A percentile compares a stretch with the other conserved stretches of the same genome.
Conservation (phyloP, 202 grass and related monocot species). For the Carex sylvatica region DNA sequence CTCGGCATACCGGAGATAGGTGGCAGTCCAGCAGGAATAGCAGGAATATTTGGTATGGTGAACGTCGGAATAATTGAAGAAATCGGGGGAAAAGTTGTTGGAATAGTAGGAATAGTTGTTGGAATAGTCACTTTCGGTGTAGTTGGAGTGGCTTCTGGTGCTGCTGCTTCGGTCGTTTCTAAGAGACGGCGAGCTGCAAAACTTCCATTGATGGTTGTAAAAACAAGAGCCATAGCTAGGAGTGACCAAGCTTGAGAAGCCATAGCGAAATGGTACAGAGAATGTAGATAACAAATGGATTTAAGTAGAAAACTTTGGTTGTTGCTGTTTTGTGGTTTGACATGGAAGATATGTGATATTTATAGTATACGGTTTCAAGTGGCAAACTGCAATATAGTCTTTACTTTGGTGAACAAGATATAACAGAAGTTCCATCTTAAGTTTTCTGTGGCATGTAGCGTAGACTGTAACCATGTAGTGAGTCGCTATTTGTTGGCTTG, state of each 20-base stretch:
- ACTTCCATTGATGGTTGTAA: slow-evolving; percentile 44
- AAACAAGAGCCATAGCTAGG: slow-evolving; percentile 37
- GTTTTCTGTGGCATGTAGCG: neutral
- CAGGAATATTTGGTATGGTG: too few species aligned
- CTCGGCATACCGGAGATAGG: too few species aligned
- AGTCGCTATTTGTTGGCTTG: neutral
- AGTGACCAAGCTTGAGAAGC: slow-evolving; percentile 32
- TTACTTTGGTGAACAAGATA: slow-evolving; percentile 12
- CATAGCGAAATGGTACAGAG: neutral
- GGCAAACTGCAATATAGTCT: neutral
- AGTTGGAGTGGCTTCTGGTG: slow-evolving; percentile 34
- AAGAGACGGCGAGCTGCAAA: slow-evolving; percentile 49
- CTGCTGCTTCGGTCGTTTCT: slow-evolving; percentile 35
- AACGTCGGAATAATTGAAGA: too few species aligned
- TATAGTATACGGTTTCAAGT: slow-evolving; percentile 11
- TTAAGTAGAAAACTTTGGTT: neutral
- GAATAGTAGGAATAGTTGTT: slow-evolving; percentile 16
- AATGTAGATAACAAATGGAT: neutral
- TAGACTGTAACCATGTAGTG: neutral
- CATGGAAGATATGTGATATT: slow-evolving; percentile 17
- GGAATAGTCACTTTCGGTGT: too few species aligned
- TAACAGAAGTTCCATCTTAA: neutral
- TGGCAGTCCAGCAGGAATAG: too few species aligned
- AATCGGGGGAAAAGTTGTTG: slow-evolving; percentile 29
- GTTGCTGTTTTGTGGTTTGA: slow-evolving; percentile 13